Percentiles rank a stretch among this genome's conserved stretches.
Evolutionary conservation across 441 rosid genomes (phyloP).

Genomic region (Brassica balearica): DNA sequence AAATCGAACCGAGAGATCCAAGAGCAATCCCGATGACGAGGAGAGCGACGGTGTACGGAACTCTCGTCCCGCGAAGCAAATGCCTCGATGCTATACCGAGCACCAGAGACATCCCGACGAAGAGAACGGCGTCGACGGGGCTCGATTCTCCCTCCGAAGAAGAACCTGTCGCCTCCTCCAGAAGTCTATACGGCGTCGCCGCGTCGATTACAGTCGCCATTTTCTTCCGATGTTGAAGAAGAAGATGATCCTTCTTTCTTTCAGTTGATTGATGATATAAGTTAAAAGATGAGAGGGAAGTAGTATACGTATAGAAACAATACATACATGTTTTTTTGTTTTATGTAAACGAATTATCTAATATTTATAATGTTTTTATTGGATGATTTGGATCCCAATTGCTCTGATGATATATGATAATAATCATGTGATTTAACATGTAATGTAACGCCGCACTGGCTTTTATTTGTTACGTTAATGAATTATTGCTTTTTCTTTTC

Average conservation of each 20-base stretch:
- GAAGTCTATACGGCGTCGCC: slow-evolving; percentile 6
- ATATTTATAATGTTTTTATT: background rate
- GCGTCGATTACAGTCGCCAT: slow-evolving; percentile 42
- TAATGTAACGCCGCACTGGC: background rate
- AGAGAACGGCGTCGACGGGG: slow-evolving; percentile 76
- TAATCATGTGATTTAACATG: slow-evolving; percentile 4
- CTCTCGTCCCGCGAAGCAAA: slow-evolving; percentile 80
- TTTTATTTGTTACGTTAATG: background rate
- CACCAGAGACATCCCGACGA: slow-evolving; percentile 74
- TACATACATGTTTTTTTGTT: background rate
- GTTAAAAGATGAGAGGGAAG: background rate
- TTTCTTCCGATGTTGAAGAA: background rate
- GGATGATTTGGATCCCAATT: background rate
- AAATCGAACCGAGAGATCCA: slow-evolving; percentile 75
- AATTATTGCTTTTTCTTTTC: background rate
- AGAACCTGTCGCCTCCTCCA: background rate
- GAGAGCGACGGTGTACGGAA: slow-evolving; percentile 91
- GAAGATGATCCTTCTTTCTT: slow-evolving; percentile 1
- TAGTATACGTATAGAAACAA: background rate
- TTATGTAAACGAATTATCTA: background rate
- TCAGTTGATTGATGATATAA: background rate
- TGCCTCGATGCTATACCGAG: slow-evolving; percentile 86
- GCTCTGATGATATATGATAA: background rate
- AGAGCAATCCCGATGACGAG: slow-evolving; percentile 82
- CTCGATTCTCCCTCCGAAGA: slow-evolving; percentile 30